Evolutionary conservation across 106 monocot species (phyloP).

Genomic region (Allium cepa): DNA sequence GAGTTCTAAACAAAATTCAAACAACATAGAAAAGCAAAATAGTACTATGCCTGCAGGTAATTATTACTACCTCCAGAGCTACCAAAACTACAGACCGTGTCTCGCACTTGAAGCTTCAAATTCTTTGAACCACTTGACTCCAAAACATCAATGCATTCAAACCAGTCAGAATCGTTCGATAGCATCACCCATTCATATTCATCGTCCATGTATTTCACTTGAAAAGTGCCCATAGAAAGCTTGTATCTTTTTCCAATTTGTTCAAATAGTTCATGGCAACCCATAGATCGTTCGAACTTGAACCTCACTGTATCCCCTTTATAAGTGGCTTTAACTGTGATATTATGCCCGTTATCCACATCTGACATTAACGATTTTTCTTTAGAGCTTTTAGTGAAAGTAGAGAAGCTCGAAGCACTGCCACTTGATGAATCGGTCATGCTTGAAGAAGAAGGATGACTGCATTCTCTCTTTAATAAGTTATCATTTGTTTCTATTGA

Average conservation of each 20-base stretch:
- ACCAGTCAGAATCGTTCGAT: constrained; percentile 46
- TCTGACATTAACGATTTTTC: constrained; percentile 1
- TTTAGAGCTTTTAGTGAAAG: constrained; percentile 23
- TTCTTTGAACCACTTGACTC: constrained; percentile 29
- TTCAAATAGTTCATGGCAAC: constrained; percentile 42
- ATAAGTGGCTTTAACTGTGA: constrained; percentile 75
- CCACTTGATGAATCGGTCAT: constrained; percentile 78
- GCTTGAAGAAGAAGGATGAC: constrained; percentile 41
- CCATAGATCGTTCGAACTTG: constrained; percentile 46
- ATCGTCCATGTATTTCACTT: constrained; percentile 84
- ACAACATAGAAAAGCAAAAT: no score
- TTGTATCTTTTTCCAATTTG: constrained; percentile 66
- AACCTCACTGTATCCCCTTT: constrained; percentile 78
- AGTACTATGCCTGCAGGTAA: no score
- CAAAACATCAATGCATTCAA: constrained; percentile 65
- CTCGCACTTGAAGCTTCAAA: constrained; percentile 55
- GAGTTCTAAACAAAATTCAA: no score
- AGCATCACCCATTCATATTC: constrained; percentile 90
- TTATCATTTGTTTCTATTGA: constrained; percentile 8
- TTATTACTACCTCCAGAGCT: constrained; percentile 50
- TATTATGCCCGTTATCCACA: neutral
- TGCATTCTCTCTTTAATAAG: constrained; percentile 27
- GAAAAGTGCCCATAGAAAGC: constrained; percentile 45
- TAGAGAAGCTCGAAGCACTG: constrained; percentile 58
- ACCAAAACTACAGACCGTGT: constrained; percentile 17